These are phyloP conservation scores for Lachnellula willkommii DNA, from an alignment of 2,329 filamentous ascomycete genomes.

Conservation along the genomic window DNA sequence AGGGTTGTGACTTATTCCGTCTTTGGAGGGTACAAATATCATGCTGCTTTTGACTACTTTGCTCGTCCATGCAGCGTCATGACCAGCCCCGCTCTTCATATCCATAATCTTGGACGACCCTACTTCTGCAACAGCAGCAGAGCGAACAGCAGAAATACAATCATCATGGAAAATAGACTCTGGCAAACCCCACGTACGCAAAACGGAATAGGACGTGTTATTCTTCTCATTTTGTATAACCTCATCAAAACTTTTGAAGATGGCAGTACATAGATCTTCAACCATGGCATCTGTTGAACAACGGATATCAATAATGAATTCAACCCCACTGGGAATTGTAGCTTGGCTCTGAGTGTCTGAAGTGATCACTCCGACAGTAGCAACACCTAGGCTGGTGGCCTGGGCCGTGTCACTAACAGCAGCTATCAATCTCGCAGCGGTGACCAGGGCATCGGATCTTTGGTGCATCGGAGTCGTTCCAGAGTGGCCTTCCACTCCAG, in stretches of 20 bases:
- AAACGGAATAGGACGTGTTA: conserved; percentile 15
- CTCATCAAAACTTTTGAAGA: conserved; percentile 22
- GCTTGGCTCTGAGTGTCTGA: conserved; percentile 21
- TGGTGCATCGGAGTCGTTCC: conserved; percentile 42
- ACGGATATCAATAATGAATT: conserved; percentile 26
- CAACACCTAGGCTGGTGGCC: conserved; percentile 17
- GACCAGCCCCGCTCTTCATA: conserved; percentile 25
- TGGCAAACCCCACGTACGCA: conserved; percentile 22
- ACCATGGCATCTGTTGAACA: conserved; percentile 19
- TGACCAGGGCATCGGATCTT: conserved; percentile 62
- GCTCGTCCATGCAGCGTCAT: conserved; percentile 22
- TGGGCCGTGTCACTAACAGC: conserved; percentile 18
- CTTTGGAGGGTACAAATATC: conserved; percentile 60
- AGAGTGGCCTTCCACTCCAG: conserved; percentile 34
- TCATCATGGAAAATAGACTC: conserved; percentile 21
- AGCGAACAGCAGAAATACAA: conserved; percentile 20
- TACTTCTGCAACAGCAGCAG: conserved; percentile 18
- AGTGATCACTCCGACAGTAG: conserved; percentile 24
- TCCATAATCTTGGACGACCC: conserved; percentile 21
- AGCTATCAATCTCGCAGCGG: conserved; percentile 21
- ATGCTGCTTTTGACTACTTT: conserved; percentile 45
- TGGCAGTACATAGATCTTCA: conserved; percentile 18
- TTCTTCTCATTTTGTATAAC: conserved; percentile 17
- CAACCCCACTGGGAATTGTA: conserved; percentile 22
- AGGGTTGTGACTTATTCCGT: conserved; percentile 59